Base-by-base conservation (phyloP, 495 filamentous ascomycete species). In the Xylaria flabelliformis region DNA sequence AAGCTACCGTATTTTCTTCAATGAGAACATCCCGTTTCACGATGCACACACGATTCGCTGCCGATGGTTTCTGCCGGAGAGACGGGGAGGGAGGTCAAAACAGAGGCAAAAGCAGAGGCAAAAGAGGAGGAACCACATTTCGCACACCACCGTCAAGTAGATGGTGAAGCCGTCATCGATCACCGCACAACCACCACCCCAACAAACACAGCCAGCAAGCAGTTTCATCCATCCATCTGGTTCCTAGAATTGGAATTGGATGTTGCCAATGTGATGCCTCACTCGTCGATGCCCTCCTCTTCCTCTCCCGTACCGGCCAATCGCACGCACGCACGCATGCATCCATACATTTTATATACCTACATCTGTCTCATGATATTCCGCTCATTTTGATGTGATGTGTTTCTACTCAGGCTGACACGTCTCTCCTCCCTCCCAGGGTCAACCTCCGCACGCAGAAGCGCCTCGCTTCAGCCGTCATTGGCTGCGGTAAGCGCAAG, bases 381-480 rank as follows among this genome's bases (percentile, higher is more conserved):
- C 44, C 13, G 39, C 12, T 26, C 39, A 42, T 1, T 34, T 1
- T 50, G 42, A 29, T 64, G 6, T 58, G 24, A 34, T 59, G 55
- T 46, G 39, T 42, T 24, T 48, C 39, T 32, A 34, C 36, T n/a
- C 24, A 48, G n/a, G 80, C 83, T 86, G 79, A 86, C 77, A 59
- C 65, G 9, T 75, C 65, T 73, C 48, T 64, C 34, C 63, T 71
- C 68, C 56, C 63, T 66, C 73, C 17, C 83, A 99, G 96, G 97
- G 95, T 98, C 90, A 99, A 98, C 84, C 94, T 99, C 83, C 91
- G 91, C 84, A 99, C 96, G 81, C 96, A 99, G 90, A 99, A 99
- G 91, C 95, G 97, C 87, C 95, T 99, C 80, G 97, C 96, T 82
- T 94, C 96, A 82, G 93, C 95, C 85, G 96, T 99, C 82, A 91